These are phyloP conservation scores for Saturnispora mendoncae DNA, from an alignment of 805 yeast species.

Conservation along the genomic window DNA sequence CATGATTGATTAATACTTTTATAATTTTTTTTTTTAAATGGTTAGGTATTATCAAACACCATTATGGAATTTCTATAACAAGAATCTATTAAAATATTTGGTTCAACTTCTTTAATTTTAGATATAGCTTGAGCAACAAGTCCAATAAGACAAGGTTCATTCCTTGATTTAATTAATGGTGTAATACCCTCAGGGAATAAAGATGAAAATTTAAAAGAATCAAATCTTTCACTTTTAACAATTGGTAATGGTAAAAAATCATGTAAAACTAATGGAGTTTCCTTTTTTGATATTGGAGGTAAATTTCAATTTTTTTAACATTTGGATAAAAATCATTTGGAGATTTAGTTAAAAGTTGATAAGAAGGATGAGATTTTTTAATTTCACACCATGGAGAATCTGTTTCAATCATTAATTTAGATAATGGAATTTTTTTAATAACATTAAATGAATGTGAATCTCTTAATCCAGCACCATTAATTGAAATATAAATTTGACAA, in stretches of 20 bases:
- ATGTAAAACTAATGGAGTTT: slow-evolving; percentile 30
- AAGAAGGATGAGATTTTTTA: slow-evolving; percentile 71
- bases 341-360: slow-evolving; percentile 42
- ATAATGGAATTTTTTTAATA: slow-evolving; percentile 58
- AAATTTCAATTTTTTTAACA: slow-evolving; percentile 14
- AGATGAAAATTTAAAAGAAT: slow-evolving; percentile 24
- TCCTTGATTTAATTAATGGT: slow-evolving; percentile 69
- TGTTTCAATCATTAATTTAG: slow-evolving; percentile 73
- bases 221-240: slow-evolving; percentile 48
- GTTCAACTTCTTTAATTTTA: background rate
- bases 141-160: slow-evolving; percentile 64
- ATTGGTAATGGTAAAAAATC: slow-evolving; percentile 52
- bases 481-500: slow-evolving; percentile 59
- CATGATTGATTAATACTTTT: too few relatives aligned
- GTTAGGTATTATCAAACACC: slow-evolving; percentile 31
- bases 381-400: slow-evolving; percentile 99
- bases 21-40: too few relatives aligned
- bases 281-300: background rate
- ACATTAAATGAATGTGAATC: slow-evolving; percentile 65
- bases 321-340: slow-evolving; percentile 52
- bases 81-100: slow-evolving; percentile 33
- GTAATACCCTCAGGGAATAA: slow-evolving; percentile 20
- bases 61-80: slow-evolving; percentile 45
- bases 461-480: slow-evolving; percentile 90
- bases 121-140: background rate